Evolutionary conservation across 768 basidiomycete genomes (phyloP), one percentile per base, ranked within the genome.

Genomic region (Boletus pseudo-olivaceus): DNA sequence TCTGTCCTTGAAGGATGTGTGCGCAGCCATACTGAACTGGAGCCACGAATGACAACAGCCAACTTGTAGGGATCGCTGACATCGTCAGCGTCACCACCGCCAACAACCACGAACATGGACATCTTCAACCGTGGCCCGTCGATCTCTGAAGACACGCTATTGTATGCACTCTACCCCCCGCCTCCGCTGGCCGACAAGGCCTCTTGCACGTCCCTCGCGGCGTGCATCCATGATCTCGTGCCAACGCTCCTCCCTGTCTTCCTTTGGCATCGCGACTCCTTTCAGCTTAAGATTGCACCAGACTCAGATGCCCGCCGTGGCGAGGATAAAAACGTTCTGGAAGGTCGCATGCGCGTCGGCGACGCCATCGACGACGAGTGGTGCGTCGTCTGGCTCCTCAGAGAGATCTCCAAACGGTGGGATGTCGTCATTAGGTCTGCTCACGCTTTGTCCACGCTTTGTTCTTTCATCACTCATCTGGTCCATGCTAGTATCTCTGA

Each of bases 351-450:
- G 86, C 78, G 94, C 42, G 90, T 98, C 23, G 96, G 97, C 3
- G 97, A 99, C 72, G 90, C 85, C 49, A 81, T 98, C n/a, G 95
- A 99, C 69, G 97, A 99, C 63, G 97, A 99, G 72, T 99, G 97
- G 97, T 87, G 86, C 67, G 79, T 82, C 14, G 93, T 98, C 17
- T 98, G 92, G 91, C 75, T 98, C 44, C 73, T 98, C 54, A 80
- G 78, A 62, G 81, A 91, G 70, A 76, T 96, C 53, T 88, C 85
- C 56, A 72, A 77, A 38, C 83, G 82, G 57, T 95, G 88, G 88
- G 88, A 93, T 59, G 70, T 94, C 35, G 83, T 81, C 10, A 82
- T 93, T 52, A 86, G 88, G 93, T 94, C 60, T 54, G 80, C 67
- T 29, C 40, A 19, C 15, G n/a, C 27, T 54, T 49, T 34, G 11